phyloP scores from a whole-genome alignment of 441 rosid species.

The Theobroma grandiflorum region DNA sequence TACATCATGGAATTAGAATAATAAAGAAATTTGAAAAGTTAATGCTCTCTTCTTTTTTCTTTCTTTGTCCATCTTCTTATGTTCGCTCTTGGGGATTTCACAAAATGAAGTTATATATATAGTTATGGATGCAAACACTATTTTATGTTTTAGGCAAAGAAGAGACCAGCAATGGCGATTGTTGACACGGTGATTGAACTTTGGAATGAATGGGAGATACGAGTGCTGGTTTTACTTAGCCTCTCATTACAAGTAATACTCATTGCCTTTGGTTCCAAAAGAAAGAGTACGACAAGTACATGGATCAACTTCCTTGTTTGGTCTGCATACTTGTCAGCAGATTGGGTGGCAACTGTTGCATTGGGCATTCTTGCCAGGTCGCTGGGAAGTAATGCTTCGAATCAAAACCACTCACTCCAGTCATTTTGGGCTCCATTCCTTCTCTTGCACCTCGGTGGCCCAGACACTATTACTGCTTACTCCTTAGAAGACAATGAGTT shows the following conservation, averaged over 20 bases:
- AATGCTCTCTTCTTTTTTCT: no score
- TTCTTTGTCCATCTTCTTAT: no score
- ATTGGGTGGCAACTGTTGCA: conserved; percentile 16
- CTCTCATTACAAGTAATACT: background rate
- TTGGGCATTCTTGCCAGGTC: background rate
- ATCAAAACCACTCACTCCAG: background rate
- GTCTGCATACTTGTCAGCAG: conserved; percentile 9
- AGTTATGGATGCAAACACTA: no score
- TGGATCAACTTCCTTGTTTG: conserved; percentile 8
- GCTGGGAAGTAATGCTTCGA: background rate
- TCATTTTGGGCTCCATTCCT: conserved; percentile 18
- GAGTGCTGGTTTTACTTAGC: conserved; percentile 1
- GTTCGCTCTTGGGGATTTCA: no score
- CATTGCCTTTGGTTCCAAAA: background rate
- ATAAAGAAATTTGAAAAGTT: no score
- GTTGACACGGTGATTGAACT: background rate
- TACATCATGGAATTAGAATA: no score
- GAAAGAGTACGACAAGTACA: background rate
- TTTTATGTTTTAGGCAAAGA: no score
- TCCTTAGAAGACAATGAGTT: conserved; percentile 18
- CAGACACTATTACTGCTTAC: conserved; percentile 21
- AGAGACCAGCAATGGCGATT: no score
- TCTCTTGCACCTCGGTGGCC: conserved; percentile 19
- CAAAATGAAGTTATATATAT: no score
- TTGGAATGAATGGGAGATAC: conserved; percentile 17